A percentile compares a stretch with the other conserved stretches of the same genome.
phyloP scores from a whole-genome alignment of 2,329 filamentous ascomycete species.

The Aspergillus aculeatus region DNA sequence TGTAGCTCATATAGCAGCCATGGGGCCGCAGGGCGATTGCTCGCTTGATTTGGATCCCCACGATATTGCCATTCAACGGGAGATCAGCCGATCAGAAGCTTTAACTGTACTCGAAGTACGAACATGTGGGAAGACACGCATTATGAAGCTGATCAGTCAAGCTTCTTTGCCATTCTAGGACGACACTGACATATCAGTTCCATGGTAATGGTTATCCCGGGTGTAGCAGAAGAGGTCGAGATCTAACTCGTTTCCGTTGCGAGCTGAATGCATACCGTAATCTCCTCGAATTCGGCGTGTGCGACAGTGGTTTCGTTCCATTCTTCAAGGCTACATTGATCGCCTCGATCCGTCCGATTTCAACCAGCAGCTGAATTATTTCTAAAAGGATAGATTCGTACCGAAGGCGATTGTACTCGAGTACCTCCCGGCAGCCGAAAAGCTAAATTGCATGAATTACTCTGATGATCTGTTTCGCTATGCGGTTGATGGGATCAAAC shows the following conservation, averaged over 20 bases:
- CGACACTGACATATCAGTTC: too few species aligned
- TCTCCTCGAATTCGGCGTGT: constrained; percentile 15
- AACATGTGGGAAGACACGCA: too few species aligned
- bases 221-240: constrained; percentile 14
- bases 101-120: too few species aligned
- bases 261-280: constrained; percentile 21
- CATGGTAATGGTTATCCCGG: too few species aligned
- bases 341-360: constrained; percentile 11
- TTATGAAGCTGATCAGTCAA: too few species aligned
- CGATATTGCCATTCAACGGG: too few species aligned
- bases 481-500: constrained; percentile 20
- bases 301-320: constrained; percentile 16
- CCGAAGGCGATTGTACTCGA: constrained; percentile 27
- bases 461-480: constrained; percentile 14
- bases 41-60: too few species aligned
- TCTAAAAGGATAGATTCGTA: constrained; percentile 16
- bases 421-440: constrained; percentile 24
- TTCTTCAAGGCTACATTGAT: constrained; percentile 16
- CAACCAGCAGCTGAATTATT: constrained; percentile 8
- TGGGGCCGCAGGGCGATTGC: too few species aligned
- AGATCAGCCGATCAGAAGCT: too few species aligned
- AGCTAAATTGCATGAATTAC: constrained; percentile 23
- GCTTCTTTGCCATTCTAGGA: too few species aligned
- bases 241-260: constrained; percentile 22
- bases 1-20: too few species aligned